A percentile compares a stretch with the other conserved stretches of the same genome.
phyloP scores from a whole-genome alignment of 2,329 filamentous ascomycete genomes.

The Raffaelea ambrosiae region DNA sequence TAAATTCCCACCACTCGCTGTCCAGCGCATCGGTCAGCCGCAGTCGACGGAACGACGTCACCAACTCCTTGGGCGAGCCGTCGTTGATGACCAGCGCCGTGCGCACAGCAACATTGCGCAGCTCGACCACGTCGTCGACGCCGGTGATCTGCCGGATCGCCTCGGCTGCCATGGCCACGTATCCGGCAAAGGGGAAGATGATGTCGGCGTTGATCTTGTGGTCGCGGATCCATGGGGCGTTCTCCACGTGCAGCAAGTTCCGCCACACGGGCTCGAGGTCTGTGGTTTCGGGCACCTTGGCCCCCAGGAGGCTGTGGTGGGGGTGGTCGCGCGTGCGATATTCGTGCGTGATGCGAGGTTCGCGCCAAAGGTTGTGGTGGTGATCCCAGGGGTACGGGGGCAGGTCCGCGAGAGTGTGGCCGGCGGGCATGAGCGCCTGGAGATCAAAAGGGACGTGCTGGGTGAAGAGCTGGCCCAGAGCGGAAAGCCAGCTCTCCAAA shows the following conservation, averaged over 20 bases:
- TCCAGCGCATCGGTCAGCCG: slow-evolving; percentile 17
- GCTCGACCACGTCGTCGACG: too few relatives aligned
- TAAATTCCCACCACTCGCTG: slow-evolving; percentile 22
- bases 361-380: not conserved
- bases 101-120: too few relatives aligned
- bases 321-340: not conserved
- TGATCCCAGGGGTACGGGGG: not conserved
- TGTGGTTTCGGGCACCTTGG: not conserved
- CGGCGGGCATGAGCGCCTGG: too few relatives aligned
- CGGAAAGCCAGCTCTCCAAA: slow-evolving; percentile 9
- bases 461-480: not conserved
- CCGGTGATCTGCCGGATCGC: not conserved
- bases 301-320: slow-evolving; percentile 8
- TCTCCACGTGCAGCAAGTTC: not conserved
- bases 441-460: not conserved
- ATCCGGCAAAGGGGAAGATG: not conserved
- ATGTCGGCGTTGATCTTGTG: not conserved
- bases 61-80: slow-evolving; percentile 21
- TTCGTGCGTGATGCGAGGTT: not conserved
- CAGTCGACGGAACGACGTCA: slow-evolving; percentile 20
- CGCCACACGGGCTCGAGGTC: not conserved
- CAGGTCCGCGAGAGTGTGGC: not conserved
- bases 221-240: not conserved
- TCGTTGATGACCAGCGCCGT: too few relatives aligned
- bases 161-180: not conserved